Percentiles rank a stretch among this genome's conserved stretches.
Conservation (phyloP, 2,329 filamentous ascomycete species). For the Metarhizium brunneum region DNA sequence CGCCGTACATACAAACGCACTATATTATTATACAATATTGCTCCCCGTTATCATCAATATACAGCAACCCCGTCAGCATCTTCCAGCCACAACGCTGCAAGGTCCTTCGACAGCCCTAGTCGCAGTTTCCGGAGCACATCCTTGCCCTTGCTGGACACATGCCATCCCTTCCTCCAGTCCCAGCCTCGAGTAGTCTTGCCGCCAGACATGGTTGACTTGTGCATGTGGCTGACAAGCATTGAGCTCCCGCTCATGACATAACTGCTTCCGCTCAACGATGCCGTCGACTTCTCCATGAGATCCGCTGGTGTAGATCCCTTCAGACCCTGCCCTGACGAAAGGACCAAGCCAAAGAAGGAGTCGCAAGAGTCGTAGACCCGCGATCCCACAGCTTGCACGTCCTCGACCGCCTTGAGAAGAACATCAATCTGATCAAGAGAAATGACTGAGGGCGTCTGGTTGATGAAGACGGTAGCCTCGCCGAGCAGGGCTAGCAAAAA, state of each 20-base stretch:
- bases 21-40: neutral
- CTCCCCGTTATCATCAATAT: slow-evolving; percentile 17
- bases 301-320: slow-evolving; percentile 56
- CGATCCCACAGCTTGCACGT: slow-evolving; percentile 64
- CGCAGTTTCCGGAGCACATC: slow-evolving; percentile 68
- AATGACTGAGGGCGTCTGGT: slow-evolving; percentile 45
- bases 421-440: slow-evolving; percentile 64
- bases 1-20: no score
- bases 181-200: slow-evolving; percentile 52
- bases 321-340: slow-evolving; percentile 58
- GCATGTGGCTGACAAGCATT: slow-evolving; percentile 55
- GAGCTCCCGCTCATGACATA: slow-evolving; percentile 67
- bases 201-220: slow-evolving; percentile 49
- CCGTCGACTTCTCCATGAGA: slow-evolving; percentile 51
- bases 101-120: slow-evolving; percentile 63
- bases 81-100: slow-evolving; percentile 60
- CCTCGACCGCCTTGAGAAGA: slow-evolving; percentile 69
- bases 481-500: slow-evolving; percentile 76
- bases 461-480: slow-evolving; percentile 71
- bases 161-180: slow-evolving; percentile 76
- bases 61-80: slow-evolving; percentile 49
- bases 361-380: slow-evolving; percentile 67
- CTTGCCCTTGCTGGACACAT: slow-evolving; percentile 49
- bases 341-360: slow-evolving; percentile 67
- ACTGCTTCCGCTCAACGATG: slow-evolving; percentile 46